These are phyloP conservation scores for Arthrobotrys iridis DNA, from an alignment of 2,329 filamentous ascomycete genomes.

Conservation along the genomic window DNA sequence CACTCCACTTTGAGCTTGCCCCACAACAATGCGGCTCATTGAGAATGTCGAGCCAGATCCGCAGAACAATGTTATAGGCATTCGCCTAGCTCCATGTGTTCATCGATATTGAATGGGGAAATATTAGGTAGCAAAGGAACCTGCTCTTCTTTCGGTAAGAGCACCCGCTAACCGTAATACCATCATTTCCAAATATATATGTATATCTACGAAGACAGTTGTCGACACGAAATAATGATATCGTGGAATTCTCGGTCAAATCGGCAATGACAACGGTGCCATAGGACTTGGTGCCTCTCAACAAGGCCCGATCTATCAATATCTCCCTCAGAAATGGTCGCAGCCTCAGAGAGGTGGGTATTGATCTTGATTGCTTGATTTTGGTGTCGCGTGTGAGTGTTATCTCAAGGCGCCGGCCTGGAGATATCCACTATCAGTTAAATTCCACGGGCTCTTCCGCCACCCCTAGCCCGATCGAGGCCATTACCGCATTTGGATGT, in stretches of 20 bases:
- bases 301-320: background rate
- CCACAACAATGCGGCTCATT: too few species aligned
- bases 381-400: too few species aligned
- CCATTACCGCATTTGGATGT: slow-evolving; percentile 14
- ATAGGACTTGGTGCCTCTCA: slow-evolving; percentile 2
- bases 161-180: too few species aligned
- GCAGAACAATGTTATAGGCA: too few species aligned
- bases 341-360: background rate
- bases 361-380: background rate
- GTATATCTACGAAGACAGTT: background rate
- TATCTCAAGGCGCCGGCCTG: background rate
- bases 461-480: background rate
- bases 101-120: background rate
- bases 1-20: too few species aligned
- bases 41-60: too few species aligned
- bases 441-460: slow-evolving; percentile 7
- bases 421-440: slow-evolving; percentile 2
- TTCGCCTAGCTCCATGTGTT: too few species aligned
- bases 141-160: background rate
- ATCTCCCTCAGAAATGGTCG: background rate
- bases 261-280: background rate
- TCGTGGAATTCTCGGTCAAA: background rate
- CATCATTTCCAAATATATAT: slow-evolving; percentile 1
- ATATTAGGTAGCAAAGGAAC: background rate
- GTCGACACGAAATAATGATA: background rate